Conservation (phyloP, 257 asterid genomes). For the Solanum neorickii region DNA sequence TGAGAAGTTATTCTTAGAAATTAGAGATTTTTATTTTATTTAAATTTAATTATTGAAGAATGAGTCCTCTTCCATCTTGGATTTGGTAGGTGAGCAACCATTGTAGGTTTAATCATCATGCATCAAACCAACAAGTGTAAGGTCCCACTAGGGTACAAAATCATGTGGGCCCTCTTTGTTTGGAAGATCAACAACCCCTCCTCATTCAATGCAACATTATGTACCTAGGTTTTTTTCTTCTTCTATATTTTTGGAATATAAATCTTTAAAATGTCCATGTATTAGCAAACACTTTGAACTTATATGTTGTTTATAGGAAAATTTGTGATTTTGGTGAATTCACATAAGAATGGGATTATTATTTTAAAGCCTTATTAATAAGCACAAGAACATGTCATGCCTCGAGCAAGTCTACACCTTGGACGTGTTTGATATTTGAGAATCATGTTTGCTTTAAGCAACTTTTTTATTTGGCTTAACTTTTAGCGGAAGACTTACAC, state of each 20-base stretch:
- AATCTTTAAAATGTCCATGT: too few relatives aligned
- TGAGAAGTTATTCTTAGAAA: conserved; percentile 4
- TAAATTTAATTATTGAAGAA: conserved; percentile 1
- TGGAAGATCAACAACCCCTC: conserved; percentile 8
- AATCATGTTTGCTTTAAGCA: fast-evolving
- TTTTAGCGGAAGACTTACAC: too few relatives aligned
- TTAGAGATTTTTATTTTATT: conserved; percentile 13
- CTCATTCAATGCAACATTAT: background rate
- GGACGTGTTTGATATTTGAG: fast-evolving
- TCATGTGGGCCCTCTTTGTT: background rate
- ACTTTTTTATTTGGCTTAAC: fast-evolving
- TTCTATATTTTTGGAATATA: background rate
- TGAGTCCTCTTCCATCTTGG: conserved; percentile 9
- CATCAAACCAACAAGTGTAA: background rate
- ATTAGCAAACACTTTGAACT: background rate
- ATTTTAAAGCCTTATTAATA: too few relatives aligned
- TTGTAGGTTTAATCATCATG: background rate
- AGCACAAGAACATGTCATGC: too few relatives aligned
- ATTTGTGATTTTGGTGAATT: too few relatives aligned
- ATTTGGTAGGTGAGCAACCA: conserved; percentile 35
- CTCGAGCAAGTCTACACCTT: too few relatives aligned
- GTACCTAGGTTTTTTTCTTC: background rate
- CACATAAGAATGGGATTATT: too few relatives aligned
- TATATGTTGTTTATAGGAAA: background rate
- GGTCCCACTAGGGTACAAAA: conserved; percentile 1